These are phyloP conservation scores for Taphrina confusa DNA, from an alignment of 1,139 yeast genomes.

Conservation along the genomic window DNA sequence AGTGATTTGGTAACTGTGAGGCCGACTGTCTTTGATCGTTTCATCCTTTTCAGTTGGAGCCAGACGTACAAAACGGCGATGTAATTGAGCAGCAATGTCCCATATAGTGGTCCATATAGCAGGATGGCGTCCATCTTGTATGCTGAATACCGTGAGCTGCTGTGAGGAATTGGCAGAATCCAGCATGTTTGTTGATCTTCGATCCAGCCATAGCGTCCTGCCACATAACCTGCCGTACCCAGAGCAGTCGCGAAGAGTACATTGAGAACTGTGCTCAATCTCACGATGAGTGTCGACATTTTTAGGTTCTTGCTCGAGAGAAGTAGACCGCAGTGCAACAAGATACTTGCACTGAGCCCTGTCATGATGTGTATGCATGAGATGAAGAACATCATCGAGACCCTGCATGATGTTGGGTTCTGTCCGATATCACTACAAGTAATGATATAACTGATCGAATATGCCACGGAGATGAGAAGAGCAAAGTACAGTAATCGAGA, in stretches of 20 bases:
- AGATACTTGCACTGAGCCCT: conserved; percentile 10
- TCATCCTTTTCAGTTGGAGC: not conserved
- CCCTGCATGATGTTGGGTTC: conserved; percentile 3
- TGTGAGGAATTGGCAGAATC: not conserved
- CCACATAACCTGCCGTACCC: conserved; percentile 8
- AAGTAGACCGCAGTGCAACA: conserved; percentile 18
- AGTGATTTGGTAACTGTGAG: conserved; percentile 5
- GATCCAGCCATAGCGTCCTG: not conserved
- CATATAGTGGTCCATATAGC: conserved; percentile 18
- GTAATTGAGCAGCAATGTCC: not conserved
- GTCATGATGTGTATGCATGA: conserved; percentile 3
- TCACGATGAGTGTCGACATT: not conserved
- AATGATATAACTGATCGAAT: conserved; percentile 9
- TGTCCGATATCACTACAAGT: conserved; percentile 1
- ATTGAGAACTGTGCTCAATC: not conserved
- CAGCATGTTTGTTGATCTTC: conserved; percentile 26
- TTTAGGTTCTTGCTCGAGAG: conserved; percentile 6
- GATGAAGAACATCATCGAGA: conserved; percentile 18
- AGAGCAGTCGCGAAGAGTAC: conserved; percentile 4
- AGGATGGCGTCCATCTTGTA: conserved; percentile 1
- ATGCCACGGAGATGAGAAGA: conserved; percentile 3
- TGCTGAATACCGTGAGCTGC: not conserved
- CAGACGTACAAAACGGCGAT: conserved; percentile 2
- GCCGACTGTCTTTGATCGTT: not conserved
- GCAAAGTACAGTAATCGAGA: conserved; percentile 7